Percentiles rank a stretch among this genome's conserved stretches.
Conservation (phyloP, 768 basidiomycete genomes). For the Termitomyces sp. region DNA sequence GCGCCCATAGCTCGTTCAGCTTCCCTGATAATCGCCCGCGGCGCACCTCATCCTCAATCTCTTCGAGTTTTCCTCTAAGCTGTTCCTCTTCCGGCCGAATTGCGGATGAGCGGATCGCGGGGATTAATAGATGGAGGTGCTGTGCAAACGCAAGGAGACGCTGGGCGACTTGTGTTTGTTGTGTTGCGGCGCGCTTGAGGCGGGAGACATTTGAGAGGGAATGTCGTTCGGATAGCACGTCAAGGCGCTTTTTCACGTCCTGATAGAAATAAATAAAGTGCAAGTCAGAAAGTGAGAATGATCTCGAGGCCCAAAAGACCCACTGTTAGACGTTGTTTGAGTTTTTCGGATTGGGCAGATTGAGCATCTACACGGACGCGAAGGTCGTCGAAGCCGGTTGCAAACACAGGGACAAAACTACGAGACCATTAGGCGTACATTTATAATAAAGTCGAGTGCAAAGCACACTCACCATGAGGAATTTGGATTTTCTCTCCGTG, state of each 20-base stretch:
- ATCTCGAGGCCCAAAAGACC: not conserved
- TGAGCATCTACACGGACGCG: slow-evolving; percentile 77
- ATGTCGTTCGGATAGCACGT: slow-evolving; percentile 56
- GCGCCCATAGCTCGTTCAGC: slow-evolving; percentile 81
- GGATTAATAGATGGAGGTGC: slow-evolving; percentile 76
- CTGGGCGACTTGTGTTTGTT: slow-evolving; percentile 66
- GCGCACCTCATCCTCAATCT: slow-evolving; percentile 68
- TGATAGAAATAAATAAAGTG: slow-evolving; percentile 17
- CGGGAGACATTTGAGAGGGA: slow-evolving; percentile 63
- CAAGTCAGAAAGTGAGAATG: not conserved
- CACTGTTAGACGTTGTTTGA: slow-evolving; percentile 63
- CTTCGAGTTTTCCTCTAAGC: slow-evolving; percentile 64
- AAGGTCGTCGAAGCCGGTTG: slow-evolving; percentile 77
- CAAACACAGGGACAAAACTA: slow-evolving; percentile 76
- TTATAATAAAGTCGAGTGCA: not conserved
- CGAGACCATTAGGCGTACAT: not conserved
- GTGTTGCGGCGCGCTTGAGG: slow-evolving; percentile 52
- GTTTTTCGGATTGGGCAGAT: slow-evolving; percentile 54
- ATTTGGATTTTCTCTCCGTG: slow-evolving; percentile 77
- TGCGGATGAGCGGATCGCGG: slow-evolving; percentile 65
- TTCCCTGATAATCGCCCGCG: slow-evolving; percentile 62
- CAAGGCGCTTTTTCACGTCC: slow-evolving; percentile 65
- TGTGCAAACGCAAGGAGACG: slow-evolving; percentile 65
- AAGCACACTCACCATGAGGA: slow-evolving; percentile 53
- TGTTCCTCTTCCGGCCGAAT: slow-evolving; percentile 79